Percentiles rank a stretch among this genome's conserved stretches.
Evolutionary conservation across 306 rosid genomes (phyloP).

Genomic region (Macrotyloma uniflorum): DNA sequence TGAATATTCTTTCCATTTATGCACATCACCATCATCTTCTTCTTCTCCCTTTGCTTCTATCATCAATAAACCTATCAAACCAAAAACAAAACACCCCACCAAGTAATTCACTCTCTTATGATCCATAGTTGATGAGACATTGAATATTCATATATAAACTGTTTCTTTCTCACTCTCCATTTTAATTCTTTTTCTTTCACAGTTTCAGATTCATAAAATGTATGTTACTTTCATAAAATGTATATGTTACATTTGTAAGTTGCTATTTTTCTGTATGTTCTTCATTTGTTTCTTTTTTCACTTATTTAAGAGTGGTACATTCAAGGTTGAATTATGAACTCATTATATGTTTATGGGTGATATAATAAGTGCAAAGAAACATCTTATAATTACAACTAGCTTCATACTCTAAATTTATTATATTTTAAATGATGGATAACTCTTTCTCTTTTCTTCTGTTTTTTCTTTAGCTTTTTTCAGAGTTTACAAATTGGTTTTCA

Average conservation of each 20-base stretch:
- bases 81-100: neutral
- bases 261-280: too few relatives aligned
- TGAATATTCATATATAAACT: neutral
- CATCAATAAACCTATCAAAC: neutral
- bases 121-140: neutral
- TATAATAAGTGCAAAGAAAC: too few relatives aligned
- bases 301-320: too few relatives aligned
- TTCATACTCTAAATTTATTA: too few relatives aligned
- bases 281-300: too few relatives aligned
- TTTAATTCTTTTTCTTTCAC: neutral
- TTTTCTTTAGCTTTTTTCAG: too few relatives aligned
- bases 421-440: too few relatives aligned
- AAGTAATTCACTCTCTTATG: slow-evolving; percentile 18
- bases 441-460: too few relatives aligned
- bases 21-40: neutral
- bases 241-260: neutral
- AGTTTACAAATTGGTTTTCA: too few relatives aligned
- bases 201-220: neutral
- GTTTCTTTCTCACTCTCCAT: neutral
- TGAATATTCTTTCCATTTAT: slow-evolving; percentile 38
- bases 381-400: too few relatives aligned
- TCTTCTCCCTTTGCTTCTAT: neutral
- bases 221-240: neutral
- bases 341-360: too few relatives aligned
- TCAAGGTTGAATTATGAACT: too few relatives aligned